A percentile compares a stretch with the other conserved stretches of the same genome.
These are phyloP conservation scores for Macrocystidia cucumis DNA, from an alignment of 1,284 basidiomycete species.

Conservation along the genomic window DNA sequence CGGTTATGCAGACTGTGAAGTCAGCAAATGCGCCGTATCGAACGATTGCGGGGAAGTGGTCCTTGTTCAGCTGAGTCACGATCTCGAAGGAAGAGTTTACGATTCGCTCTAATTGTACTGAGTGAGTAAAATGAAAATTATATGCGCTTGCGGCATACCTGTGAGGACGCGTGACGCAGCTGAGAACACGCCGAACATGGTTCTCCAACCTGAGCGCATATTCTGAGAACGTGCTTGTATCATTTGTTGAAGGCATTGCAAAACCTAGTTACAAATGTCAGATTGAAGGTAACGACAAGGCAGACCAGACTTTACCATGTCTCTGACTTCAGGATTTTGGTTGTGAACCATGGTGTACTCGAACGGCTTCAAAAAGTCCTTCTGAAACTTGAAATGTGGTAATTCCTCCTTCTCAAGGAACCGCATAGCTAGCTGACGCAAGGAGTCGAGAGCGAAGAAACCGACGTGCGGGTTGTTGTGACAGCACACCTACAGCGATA, in stretches of 20 bases:
- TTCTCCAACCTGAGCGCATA: slow-evolving; percentile 97
- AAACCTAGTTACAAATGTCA: slow-evolving; percentile 43
- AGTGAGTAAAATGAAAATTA: slow-evolving; percentile 7
- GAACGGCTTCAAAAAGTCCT: slow-evolving; percentile 97
- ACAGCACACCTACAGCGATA: slow-evolving; percentile 72
- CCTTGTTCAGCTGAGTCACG: slow-evolving; percentile 84
- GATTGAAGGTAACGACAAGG: not conserved
- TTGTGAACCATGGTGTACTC: slow-evolving; percentile 98
- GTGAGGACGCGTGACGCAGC: slow-evolving; percentile 93
- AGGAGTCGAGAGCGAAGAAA: slow-evolving; percentile 94
- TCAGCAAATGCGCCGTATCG: slow-evolving; percentile 94
- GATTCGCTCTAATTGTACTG: slow-evolving; percentile 64
- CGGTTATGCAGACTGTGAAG: slow-evolving; percentile 94
- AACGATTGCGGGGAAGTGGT: slow-evolving; percentile 89
- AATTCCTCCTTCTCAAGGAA: slow-evolving; percentile 99
- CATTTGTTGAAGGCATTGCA: slow-evolving; percentile 99
- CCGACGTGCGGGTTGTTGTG: slow-evolving; percentile 97
- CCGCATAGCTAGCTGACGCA: slow-evolving; percentile 97
- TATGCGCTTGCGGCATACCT: slow-evolving; percentile 38
- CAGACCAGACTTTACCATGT: slow-evolving; percentile 67
- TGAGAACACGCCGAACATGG: slow-evolving; percentile 98
- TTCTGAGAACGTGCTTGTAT: slow-evolving; percentile 93
- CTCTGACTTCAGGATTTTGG: slow-evolving; percentile 89
- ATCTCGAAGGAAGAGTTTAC: slow-evolving; percentile 95
- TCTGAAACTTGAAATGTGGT: slow-evolving; percentile 98